Conservation (phyloP, 352 stramenopile genomes). For the Pythium insidiosum region DNA sequence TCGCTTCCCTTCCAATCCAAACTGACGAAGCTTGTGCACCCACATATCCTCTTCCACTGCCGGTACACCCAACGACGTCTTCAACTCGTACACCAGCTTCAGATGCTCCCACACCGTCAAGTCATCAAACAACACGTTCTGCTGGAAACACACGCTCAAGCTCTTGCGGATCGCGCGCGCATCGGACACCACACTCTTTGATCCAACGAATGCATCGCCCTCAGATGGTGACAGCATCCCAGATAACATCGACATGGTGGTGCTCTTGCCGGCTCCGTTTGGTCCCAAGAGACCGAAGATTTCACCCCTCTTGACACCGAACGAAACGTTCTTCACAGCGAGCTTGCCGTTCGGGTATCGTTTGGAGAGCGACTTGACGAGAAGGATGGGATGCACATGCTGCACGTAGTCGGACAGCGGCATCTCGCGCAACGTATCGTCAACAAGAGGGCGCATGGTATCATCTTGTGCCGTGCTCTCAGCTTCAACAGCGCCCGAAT, state of each 20-base stretch:
- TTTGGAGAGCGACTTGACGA: slow-evolving; percentile 53
- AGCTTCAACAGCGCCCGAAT: too few species aligned
- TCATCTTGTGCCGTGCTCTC: too few species aligned
- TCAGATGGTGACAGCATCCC: slow-evolving; percentile 82
- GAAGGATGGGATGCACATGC: slow-evolving; percentile 45
- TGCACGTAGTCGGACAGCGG: slow-evolving; percentile 43
- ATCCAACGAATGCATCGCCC: slow-evolving; percentile 59
- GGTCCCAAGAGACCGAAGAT: slow-evolving; percentile 91
- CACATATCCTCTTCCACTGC: slow-evolving; percentile 37
- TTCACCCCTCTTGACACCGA: slow-evolving; percentile 86
- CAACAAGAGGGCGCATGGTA: slow-evolving; percentile 5
- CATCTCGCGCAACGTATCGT: slow-evolving; percentile 63
- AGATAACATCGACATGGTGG: slow-evolving; percentile 94
- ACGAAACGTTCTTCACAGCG: slow-evolving; percentile 76
- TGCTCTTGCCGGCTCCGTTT: slow-evolving; percentile 95
- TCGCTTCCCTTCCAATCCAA: slow-evolving; percentile 61
- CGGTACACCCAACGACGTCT: slow-evolving; percentile 47
- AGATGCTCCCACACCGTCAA: slow-evolving; percentile 77
- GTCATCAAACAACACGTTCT: slow-evolving; percentile 73
- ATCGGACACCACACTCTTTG: slow-evolving; percentile 34
- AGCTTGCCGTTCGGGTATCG: slow-evolving; percentile 68
- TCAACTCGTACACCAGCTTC: slow-evolving; percentile 52
- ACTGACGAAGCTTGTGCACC: slow-evolving; percentile 46
- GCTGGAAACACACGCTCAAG: slow-evolving; percentile 80
- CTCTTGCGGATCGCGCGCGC: slow-evolving; percentile 50